These are phyloP conservation scores for Aspergillus candidus DNA, from an alignment of 2,329 filamentous ascomycete genomes.

Conservation along the genomic window DNA sequence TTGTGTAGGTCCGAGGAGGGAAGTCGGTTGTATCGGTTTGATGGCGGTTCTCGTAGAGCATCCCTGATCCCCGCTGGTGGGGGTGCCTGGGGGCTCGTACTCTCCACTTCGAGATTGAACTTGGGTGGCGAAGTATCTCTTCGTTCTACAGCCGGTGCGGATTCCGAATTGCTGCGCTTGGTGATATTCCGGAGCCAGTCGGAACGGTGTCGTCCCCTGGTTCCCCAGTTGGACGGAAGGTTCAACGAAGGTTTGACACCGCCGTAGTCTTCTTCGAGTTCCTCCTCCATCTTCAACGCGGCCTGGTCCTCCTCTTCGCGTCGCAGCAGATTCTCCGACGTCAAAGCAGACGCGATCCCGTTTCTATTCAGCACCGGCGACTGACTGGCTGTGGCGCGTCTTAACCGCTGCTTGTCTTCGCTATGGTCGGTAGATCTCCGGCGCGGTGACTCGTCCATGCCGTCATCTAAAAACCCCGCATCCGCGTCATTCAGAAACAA, in stretches of 20 bases:
- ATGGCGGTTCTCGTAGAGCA: conserved; percentile 17
- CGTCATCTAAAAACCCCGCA: conserved; percentile 30
- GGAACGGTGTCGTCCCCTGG: conserved; percentile 24
- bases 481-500: conserved; percentile 20
- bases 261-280: conserved; percentile 17
- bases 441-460: conserved; percentile 28
- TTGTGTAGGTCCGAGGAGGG: conserved; percentile 12
- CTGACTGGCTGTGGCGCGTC: conserved; percentile 32
- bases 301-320: conserved; percentile 24
- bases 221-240: conserved; percentile 34
- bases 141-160: conserved; percentile 12
- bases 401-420: conserved; percentile 35
- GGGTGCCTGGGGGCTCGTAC: conserved; percentile 21
- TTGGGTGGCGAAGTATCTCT: conserved; percentile 15
- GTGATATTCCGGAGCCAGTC: conserved; percentile 33
- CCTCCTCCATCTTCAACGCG: conserved; percentile 14
- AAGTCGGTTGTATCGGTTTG: conserved; percentile 9
- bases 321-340: conserved; percentile 34
- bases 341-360: conserved; percentile 24
- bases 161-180: conserved; percentile 15
- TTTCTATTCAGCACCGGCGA: conserved; percentile 36
- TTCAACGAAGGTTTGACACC: conserved; percentile 29
- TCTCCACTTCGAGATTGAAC: conserved; percentile 23
- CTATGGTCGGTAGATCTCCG: conserved; percentile 31
- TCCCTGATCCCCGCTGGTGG: conserved; percentile 17